Evolutionary conservation across 2,329 filamentous ascomycete species (phyloP), one percentile per base, ranked within the genome.

Genomic region (Xylariaceae sp.): DNA sequence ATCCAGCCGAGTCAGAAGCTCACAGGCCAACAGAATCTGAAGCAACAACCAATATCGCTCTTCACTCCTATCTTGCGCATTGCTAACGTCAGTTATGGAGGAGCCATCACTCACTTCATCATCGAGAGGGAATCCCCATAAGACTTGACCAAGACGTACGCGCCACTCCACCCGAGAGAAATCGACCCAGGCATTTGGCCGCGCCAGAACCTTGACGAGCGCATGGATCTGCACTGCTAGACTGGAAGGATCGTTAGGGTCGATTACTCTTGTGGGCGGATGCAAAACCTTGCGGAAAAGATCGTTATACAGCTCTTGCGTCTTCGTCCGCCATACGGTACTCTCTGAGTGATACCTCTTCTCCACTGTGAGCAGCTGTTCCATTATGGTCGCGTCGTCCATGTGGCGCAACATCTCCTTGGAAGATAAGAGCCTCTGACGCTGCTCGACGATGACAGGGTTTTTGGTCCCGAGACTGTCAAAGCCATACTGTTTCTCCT

Each of bases 91-190:
- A 53, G 77, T 76, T 51, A 81, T 77, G 9, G 77, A 76, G n/a
- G 79, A 76, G 18, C 78, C 78, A 59, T 84, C 82, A 49, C 79
- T 78, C n/a, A 80, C 65, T 51, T 79, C 76, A 63, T 83, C 81
- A 48, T 81, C 80, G 30, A 78, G 70, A 4, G 76, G 74, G 13
- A 77, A 74, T 13, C 81, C 85, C 87, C 88, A 91, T 1, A 91
- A 73, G 48, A 90, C 79, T 72, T 90, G 88, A 5, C 88, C 88
- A 1, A 91, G 76, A 10, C 87, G 80, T 59, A 91, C 87, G 44
- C 88, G 81, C 87, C 87, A 90, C 69, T 90, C 88, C 5, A 90
- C 85, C 37, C 86, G 80, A 17, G 86, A 88, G 64, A 91, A 88
- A 72, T 91, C 87, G 55, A 88, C 81, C 88, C 88, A 91, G 51